phyloP scores from a whole-genome alignment of 1,284 basidiomycete species.

The Hymenochaete sp. region DNA sequence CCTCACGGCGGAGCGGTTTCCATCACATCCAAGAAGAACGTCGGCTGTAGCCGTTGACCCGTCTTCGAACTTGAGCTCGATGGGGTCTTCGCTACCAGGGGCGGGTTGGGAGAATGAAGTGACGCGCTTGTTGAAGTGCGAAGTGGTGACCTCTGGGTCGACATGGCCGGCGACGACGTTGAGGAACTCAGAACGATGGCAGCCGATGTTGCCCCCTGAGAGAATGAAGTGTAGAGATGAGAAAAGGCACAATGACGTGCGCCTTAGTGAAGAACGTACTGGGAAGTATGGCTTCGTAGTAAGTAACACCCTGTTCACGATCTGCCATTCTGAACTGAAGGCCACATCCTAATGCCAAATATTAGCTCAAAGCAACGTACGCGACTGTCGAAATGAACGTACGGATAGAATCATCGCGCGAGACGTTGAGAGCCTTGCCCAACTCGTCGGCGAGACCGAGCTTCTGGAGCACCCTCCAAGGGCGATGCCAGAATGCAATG shows the following conservation, averaged over 20 bases:
- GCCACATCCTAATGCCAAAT: slow-evolving; percentile 18
- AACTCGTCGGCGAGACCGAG: slow-evolving; percentile 25
- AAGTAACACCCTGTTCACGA: slow-evolving; percentile 25
- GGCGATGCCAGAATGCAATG: slow-evolving; percentile 30
- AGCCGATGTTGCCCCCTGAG: slow-evolving; percentile 33
- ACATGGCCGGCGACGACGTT: slow-evolving; percentile 30
- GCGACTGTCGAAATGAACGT: background rate
- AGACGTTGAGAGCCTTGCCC: slow-evolving; percentile 6
- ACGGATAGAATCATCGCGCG: slow-evolving; percentile 13
- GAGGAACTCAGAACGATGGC: slow-evolving; percentile 37
- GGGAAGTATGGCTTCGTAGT: slow-evolving; percentile 26
- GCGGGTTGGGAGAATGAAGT: slow-evolving; percentile 28
- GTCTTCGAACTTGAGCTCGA: slow-evolving; percentile 37
- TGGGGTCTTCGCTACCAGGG: slow-evolving; percentile 13
- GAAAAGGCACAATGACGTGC: background rate
- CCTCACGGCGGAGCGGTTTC: slow-evolving; percentile 29
- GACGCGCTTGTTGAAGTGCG: slow-evolving; percentile 33
- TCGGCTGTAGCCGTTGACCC: slow-evolving; percentile 36
- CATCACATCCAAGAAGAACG: slow-evolving; percentile 44
- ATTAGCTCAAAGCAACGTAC: background rate
- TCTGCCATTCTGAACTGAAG: slow-evolving; percentile 30
- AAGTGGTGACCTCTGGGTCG: slow-evolving; percentile 24
- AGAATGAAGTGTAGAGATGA: background rate
- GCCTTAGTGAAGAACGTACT: slow-evolving; percentile 20
- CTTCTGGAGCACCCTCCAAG: slow-evolving; percentile 26